These are phyloP conservation scores for Eutrema yunnanense DNA, from an alignment of 345 rosid species.

Conservation along the genomic window DNA sequence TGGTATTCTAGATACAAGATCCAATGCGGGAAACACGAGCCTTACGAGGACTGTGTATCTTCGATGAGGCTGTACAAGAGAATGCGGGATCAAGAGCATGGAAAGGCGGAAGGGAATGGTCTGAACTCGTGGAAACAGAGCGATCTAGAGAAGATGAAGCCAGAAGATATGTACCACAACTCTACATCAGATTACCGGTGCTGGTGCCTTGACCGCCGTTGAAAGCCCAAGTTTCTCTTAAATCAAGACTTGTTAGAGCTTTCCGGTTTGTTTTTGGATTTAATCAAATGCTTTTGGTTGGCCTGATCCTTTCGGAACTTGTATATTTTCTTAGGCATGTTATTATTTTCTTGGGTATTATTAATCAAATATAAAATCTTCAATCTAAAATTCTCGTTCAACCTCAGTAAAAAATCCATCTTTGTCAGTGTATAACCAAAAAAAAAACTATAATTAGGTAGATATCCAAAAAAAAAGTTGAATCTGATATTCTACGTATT, in stretches of 20 bases:
- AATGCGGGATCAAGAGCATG: constrained; percentile 51
- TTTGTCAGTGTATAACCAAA: too few species aligned
- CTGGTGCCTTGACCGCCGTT: constrained; percentile 58
- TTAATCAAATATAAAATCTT: too few species aligned
- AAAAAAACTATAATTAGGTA: too few species aligned
- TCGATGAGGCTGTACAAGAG: constrained; percentile 72
- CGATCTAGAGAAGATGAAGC: constrained; percentile 56
- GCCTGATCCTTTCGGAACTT: neutral
- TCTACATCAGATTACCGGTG: constrained; percentile 52
- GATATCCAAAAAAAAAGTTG: too few species aligned
- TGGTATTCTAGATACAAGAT: constrained; percentile 48
- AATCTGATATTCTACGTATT: too few species aligned
- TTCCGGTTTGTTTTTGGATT: neutral
- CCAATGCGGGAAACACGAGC: constrained; percentile 50
- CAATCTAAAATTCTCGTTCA: neutral
- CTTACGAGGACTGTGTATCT: constrained; percentile 65
- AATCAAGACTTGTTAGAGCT: neutral
- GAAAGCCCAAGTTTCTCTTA: constrained; percentile 1
- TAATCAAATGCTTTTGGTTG: neutral
- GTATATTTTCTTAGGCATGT: neutral
- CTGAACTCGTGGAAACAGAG: constrained; percentile 36
- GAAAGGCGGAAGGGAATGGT: constrained; percentile 15
- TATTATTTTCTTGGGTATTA: too few species aligned
- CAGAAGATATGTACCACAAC: constrained; percentile 49
- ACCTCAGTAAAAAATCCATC: neutral